Conservation (phyloP, 495 filamentous ascomycete species). For the Bacidia rubella region DNA sequence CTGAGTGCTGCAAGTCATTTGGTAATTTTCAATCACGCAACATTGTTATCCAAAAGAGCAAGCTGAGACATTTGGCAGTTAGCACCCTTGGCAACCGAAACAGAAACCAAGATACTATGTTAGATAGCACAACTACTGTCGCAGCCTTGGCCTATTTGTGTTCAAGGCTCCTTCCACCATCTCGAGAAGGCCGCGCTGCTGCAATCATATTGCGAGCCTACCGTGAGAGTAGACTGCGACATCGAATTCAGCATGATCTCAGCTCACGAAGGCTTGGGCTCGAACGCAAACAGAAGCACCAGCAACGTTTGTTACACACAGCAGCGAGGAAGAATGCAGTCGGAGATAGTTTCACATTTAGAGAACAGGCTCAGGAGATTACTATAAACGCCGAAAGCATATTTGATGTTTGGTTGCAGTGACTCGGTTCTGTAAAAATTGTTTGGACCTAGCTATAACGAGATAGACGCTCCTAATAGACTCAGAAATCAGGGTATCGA, state of each 20-base stretch:
- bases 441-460: too few species aligned
- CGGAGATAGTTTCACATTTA: not conserved
- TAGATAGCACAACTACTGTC: slow-evolving; percentile 38
- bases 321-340: not conserved
- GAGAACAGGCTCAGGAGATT: too few species aligned
- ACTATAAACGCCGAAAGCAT: too few species aligned
- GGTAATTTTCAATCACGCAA: too few species aligned
- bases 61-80: too few species aligned
- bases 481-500: too few species aligned
- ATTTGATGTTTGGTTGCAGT: too few species aligned
- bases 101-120: slow-evolving; percentile 20
- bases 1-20: slow-evolving; percentile 25
- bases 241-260: slow-evolving; percentile 23
- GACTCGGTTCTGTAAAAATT: too few species aligned
- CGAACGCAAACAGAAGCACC: slow-evolving; percentile 24
- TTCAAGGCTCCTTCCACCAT: slow-evolving; percentile 43
- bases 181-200: slow-evolving; percentile 31
- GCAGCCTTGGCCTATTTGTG: slow-evolving; percentile 48
- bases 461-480: too few species aligned
- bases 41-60: too few species aligned
- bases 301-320: slow-evolving; percentile 14
- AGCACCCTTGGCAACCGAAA: slow-evolving; percentile 21
- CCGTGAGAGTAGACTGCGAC: slow-evolving; percentile 23
- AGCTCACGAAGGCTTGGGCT: slow-evolving; percentile 32
- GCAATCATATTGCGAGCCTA: slow-evolving; percentile 32